Base-by-base conservation (phyloP, 2,329 filamentous ascomycete genomes). In the Apiospora malaysiana region DNA sequence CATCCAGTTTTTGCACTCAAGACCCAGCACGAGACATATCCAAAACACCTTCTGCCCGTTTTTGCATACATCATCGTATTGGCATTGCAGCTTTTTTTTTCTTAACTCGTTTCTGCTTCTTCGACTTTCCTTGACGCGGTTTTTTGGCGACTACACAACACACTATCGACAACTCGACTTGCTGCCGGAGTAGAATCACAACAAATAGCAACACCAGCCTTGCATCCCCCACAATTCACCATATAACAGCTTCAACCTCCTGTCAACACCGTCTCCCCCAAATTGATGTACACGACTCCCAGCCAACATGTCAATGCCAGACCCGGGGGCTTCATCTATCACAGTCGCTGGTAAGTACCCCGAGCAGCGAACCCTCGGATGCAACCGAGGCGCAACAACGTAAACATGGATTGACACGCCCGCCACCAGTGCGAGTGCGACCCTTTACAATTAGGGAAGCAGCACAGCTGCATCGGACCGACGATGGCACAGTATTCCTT, bases 401-500 rank as follows among this genome's bases (percentile, higher is more conserved):
- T 69, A 71, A 71, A 72, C 72, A 80, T 85, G 70, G 9, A 63
- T 63, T 63, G 56, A 63, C 56, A 82, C 74, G n/a, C 23, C 51
- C 74, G n/a, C 23, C 51, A 45, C 25, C 76, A 91, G 90, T 93
- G 74, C 89, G 91, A 78, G 91, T 93, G 75, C 89, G 91, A 76
- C 91, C 91, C 7, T 93, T 93, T 77, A 93, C 90, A 14, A 98
- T 98, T 76, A 88, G 94, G 84, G 96, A 99, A 87, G 96, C 96
- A 76, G 96, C 96, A 51, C 95, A 98, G 84, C 85, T 99, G 86
- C 87, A 90, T 68, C 89, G 87, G 79, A 88, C 83, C 77, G 95
- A 99, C 77, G 95, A 98, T 81, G 91, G 92, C 69, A 94, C 94
- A 6, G 82, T 97, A 47, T 99, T 99, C 80, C 89, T 99, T n/a